A percentile compares a stretch with the other conserved stretches of the same genome.
Evolutionary conservation across 2,329 filamentous ascomycete species (phyloP).

Genomic region (Diaporthe citrichinensis): DNA sequence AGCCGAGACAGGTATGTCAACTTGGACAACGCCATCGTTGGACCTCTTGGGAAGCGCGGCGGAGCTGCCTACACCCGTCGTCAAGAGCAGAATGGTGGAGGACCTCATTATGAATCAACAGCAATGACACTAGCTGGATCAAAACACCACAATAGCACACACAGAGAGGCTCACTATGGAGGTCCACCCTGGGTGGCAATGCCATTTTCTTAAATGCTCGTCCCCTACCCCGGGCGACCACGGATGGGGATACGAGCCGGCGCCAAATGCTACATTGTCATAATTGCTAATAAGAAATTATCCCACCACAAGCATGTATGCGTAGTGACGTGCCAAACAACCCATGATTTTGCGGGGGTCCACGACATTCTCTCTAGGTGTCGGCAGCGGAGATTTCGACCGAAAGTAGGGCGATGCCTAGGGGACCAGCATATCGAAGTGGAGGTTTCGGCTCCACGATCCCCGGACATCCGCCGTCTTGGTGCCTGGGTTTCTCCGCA

Average conservation of each 20-base stretch:
- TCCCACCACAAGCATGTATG: neutral
- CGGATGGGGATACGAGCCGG: neutral
- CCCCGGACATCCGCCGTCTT: constrained; percentile 7
- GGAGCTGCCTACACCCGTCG: neutral
- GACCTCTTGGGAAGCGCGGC: neutral
- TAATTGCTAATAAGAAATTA: neutral
- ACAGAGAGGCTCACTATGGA: neutral
- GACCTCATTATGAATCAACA: constrained; percentile 22
- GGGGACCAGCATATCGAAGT: constrained; percentile 3
- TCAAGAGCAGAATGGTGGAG: constrained; percentile 22
- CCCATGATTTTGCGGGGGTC: neutral
- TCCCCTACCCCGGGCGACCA: neutral
- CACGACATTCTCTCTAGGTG: neutral
- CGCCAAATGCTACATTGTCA: constrained; percentile 17
- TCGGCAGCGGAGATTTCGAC: constrained; percentile 27
- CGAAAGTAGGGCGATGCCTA: neutral
- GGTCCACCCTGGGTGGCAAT: neutral
- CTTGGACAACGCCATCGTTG: neutral
- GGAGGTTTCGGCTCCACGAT: constrained; percentile 25
- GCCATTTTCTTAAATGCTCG: neutral
- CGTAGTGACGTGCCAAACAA: constrained; percentile 8
- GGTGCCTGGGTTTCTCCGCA: constrained; percentile 14
- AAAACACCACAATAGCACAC: neutral
- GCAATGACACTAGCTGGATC: neutral
- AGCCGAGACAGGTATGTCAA: constrained; percentile 14